These are phyloP conservation scores for Proliferodiscus dingleyae DNA, from an alignment of 2,329 filamentous ascomycete species.

Conservation along the genomic window DNA sequence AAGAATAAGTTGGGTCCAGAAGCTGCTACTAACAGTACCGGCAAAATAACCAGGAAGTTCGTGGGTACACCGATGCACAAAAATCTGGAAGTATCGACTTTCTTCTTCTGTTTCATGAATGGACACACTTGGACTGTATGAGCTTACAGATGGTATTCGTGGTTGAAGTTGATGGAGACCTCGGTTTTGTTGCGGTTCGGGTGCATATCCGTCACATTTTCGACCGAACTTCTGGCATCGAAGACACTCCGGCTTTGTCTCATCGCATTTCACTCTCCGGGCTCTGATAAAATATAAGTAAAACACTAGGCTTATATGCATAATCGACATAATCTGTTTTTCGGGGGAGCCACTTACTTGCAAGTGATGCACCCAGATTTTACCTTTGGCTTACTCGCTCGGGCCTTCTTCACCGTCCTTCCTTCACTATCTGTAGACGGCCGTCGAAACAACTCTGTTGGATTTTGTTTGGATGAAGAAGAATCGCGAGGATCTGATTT, in stretches of 20 bases:
- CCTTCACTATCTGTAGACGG: constrained; percentile 15
- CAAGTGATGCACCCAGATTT: constrained; percentile 63
- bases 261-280: constrained; percentile 63
- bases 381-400: constrained; percentile 44
- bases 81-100: constrained; percentile 56
- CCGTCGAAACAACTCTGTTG: constrained; percentile 17
- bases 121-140: constrained; percentile 30
- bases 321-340: no score
- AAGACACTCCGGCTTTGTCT: constrained; percentile 55
- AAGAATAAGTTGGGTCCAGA: constrained; percentile 59
- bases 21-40: constrained; percentile 37
- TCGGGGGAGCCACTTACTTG: constrained; percentile 45
- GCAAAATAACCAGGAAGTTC: constrained; percentile 64
- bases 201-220: constrained; percentile 54
- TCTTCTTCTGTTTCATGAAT: constrained; percentile 50
- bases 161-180: constrained; percentile 22
- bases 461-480: constrained; percentile 6
- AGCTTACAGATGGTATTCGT: constrained; percentile 25
- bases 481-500: constrained; percentile 2
- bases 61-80: constrained; percentile 53
- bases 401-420: constrained; percentile 18
- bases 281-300: constrained; percentile 29
- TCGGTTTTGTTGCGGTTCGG: constrained; percentile 14
- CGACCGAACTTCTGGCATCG: constrained; percentile 58
- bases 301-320: background rate